These are phyloP conservation scores for Discostella stelligeroides DNA, from an alignment of 108 stramenopile genomes.

Conservation along the genomic window DNA sequence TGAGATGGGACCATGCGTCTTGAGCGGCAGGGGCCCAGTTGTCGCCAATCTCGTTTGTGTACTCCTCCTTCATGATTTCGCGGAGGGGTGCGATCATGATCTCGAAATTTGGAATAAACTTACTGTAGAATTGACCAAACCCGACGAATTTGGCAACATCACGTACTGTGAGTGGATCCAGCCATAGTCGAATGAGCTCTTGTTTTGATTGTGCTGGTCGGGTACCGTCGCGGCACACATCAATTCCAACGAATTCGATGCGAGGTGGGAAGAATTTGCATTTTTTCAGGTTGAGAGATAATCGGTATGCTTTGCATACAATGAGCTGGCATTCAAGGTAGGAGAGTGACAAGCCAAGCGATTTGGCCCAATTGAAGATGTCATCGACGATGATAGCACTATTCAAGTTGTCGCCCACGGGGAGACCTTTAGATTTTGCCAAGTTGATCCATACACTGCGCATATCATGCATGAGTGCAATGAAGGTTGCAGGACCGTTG, in stretches of 20 bases:
- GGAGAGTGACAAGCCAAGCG: not conserved
- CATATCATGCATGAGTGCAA: constrained; percentile 11
- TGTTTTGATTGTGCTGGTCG: constrained; percentile 22
- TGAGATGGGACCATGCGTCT: not conserved
- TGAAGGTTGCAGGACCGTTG: too few relatives aligned
- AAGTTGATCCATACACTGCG: constrained; percentile 4
- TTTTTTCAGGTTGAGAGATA: constrained; percentile 18
- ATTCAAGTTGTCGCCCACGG: constrained; percentile 1
- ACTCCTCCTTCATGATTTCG: not conserved
- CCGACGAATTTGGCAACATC: too few relatives aligned
- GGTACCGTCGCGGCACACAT: constrained; percentile 2
- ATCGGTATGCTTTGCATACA: not conserved
- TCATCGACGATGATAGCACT: not conserved
- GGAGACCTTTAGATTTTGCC: constrained; percentile 1
- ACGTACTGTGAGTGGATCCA: not conserved
- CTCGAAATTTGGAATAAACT: too few relatives aligned
- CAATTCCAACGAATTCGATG: constrained; percentile 18
- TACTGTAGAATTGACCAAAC: too few relatives aligned
- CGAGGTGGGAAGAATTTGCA: too few relatives aligned
- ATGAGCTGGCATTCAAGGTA: constrained; percentile 9
- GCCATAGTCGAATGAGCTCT: constrained; percentile 10
- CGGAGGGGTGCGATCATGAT: constrained; percentile 10
- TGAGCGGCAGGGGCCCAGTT: not conserved
- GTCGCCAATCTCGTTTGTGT: not conserved
- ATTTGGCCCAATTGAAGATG: constrained; percentile 1